These are phyloP conservation scores for Mycena leptocephala DNA, from an alignment of 768 basidiomycete genomes.

Conservation along the genomic window DNA sequence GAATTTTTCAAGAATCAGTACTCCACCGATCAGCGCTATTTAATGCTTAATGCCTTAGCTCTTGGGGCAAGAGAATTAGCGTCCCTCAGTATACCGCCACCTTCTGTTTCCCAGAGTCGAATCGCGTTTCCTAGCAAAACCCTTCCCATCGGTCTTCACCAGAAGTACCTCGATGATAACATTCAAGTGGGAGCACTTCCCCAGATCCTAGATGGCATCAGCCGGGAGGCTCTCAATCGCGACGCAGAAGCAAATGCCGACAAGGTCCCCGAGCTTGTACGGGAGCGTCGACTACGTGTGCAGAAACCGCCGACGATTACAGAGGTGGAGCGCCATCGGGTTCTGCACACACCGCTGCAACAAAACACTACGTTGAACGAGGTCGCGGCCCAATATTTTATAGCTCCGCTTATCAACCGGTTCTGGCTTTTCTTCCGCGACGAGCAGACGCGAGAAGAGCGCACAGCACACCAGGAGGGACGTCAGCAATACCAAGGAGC, in stretches of 20 bases:
- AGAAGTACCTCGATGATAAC: conserved; percentile 68
- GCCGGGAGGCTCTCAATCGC: conserved; percentile 73
- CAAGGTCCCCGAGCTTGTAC: conserved; percentile 72
- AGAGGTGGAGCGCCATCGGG: conserved; percentile 52
- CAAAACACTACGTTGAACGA: conserved; percentile 67
- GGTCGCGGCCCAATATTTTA: conserved; percentile 90
- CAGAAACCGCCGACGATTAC: conserved; percentile 63
- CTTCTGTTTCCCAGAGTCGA: conserved; percentile 47
- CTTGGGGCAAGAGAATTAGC: conserved; percentile 89
- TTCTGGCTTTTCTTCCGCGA: conserved; percentile 97
- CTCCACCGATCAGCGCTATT: conserved; percentile 88
- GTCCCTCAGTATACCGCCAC: conserved; percentile 59
- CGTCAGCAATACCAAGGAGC: conserved; percentile 77
- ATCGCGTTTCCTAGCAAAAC: conserved; percentile 87
- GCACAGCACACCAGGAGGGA: conserved; percentile 72
- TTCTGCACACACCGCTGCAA: conserved; percentile 19
- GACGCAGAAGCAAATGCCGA: conserved; percentile 70
- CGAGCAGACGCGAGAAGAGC: conserved; percentile 82
- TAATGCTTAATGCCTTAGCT: conserved; percentile 90
- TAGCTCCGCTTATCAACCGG: conserved; percentile 91
- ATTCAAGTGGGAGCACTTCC: conserved; percentile 65
- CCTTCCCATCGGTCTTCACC: conserved; percentile 82
- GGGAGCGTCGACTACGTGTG: conserved; percentile 85
- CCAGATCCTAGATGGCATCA: conserved; percentile 75
- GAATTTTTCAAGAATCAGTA: conserved; percentile 97